Conservation (phyloP, 257 asterid species). For the Solanum paucissectum region DNA sequence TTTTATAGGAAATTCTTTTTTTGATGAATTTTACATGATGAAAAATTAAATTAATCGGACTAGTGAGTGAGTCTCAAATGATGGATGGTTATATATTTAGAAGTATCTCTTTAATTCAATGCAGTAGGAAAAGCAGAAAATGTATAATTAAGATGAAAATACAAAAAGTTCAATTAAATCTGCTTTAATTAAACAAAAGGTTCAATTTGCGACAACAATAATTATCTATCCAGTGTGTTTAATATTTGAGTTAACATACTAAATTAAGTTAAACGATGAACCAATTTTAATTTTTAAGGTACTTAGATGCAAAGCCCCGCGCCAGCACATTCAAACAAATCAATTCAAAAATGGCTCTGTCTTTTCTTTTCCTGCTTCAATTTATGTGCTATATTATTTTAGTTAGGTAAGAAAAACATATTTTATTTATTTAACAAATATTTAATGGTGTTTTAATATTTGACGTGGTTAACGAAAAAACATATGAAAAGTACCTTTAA, state of each 20-base stretch:
- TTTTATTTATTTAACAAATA: too few species aligned
- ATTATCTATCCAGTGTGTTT: too few species aligned
- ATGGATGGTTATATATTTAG: not conserved
- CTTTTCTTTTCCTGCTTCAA: not conserved
- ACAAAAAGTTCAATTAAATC: too few species aligned
- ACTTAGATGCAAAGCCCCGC: not conserved
- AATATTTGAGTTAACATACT: not conserved
- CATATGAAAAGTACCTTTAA: not conserved
- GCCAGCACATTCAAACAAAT: not conserved
- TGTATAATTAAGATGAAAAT: not conserved
- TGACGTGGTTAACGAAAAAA: not conserved
- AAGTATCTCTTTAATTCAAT: not conserved
- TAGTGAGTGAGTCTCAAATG: too few species aligned
- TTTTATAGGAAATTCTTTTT: too few species aligned
- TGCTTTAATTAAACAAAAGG: too few species aligned
- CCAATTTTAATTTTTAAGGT: not conserved
- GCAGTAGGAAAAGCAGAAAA: too few species aligned
- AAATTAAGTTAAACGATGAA: not conserved
- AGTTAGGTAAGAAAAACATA: too few species aligned
- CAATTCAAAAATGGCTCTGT: not conserved
- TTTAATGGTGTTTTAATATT: not conserved
- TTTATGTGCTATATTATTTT: not conserved
- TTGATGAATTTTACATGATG: not conserved
- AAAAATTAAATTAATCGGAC: too few species aligned
- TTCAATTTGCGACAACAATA: not conserved